Evolutionary conservation across 2,329 filamentous ascomycete species (phyloP).

Genomic region (Aspergillus pseudoglaucus): DNA sequence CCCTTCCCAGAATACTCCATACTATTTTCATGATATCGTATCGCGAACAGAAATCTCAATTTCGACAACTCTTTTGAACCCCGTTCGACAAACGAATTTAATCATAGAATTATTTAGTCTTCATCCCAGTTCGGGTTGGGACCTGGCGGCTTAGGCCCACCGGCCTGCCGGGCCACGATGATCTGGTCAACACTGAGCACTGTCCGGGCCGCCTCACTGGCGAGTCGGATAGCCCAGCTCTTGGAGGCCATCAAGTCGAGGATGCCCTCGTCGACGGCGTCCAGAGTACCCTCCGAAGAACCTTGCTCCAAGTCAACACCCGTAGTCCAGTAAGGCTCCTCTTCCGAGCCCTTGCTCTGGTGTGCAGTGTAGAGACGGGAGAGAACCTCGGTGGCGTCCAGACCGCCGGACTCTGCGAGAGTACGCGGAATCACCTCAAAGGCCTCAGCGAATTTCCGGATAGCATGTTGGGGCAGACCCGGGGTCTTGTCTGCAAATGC

Average conservation of each 20-base stretch:
- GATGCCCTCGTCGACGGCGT: slow-evolving; percentile 82
- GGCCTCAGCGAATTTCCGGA: slow-evolving; percentile 94
- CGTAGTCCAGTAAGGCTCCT: slow-evolving; percentile 80
- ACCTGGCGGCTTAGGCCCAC: slow-evolving; percentile 91
- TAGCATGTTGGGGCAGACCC: slow-evolving; percentile 89
- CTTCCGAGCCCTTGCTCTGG: slow-evolving; percentile 47
- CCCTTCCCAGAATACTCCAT: not conserved
- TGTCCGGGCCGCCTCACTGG: slow-evolving; percentile 88
- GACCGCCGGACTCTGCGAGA: slow-evolving; percentile 85
- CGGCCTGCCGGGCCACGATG: slow-evolving; percentile 94
- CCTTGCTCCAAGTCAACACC: slow-evolving; percentile 93
- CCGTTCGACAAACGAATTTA: slow-evolving; percentile 5
- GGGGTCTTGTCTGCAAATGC: slow-evolving; percentile 87
- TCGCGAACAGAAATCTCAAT: not conserved
- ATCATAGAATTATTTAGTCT: slow-evolving; percentile 39
- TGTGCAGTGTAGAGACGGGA: slow-evolving; percentile 90
- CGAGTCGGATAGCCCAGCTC: slow-evolving; percentile 94
- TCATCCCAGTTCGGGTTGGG: slow-evolving; percentile 79
- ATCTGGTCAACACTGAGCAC: slow-evolving; percentile 97
- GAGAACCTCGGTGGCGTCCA: slow-evolving; percentile 95
- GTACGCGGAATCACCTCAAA: slow-evolving; percentile 96
- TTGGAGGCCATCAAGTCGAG: slow-evolving; percentile 88
- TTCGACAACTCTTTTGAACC: slow-evolving; percentile 19
- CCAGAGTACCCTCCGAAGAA: slow-evolving; percentile 70
- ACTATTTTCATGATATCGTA: slow-evolving; percentile 1